These are phyloP conservation scores for Lactifluus rugatus DNA, from an alignment of 768 basidiomycete genomes.

Conservation along the genomic window DNA sequence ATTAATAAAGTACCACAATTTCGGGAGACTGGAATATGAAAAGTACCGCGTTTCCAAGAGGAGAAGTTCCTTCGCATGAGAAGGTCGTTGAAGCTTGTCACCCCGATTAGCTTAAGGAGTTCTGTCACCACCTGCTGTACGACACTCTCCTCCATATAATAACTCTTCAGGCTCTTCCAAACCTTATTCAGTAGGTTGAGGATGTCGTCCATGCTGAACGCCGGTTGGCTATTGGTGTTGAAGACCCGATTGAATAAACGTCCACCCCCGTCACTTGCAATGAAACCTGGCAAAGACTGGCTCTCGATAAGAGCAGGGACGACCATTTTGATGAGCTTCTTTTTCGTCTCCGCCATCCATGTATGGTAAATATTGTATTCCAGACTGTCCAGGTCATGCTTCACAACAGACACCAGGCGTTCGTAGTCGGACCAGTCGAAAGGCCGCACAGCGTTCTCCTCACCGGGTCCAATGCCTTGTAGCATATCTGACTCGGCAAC, in stretches of 20 bases:
- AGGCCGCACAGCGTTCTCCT: conserved; percentile 81
- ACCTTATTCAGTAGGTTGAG: conserved; percentile 94
- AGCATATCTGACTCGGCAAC: conserved; percentile 99
- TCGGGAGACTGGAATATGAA: not conserved
- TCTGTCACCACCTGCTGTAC: conserved; percentile 94
- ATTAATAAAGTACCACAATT: not conserved
- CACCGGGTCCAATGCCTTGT: conserved; percentile 94
- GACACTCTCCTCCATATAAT: conserved; percentile 96
- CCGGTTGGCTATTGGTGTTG: conserved; percentile 75
- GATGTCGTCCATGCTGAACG: conserved; percentile 98
- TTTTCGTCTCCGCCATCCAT: conserved; percentile 98
- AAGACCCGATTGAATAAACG: conserved; percentile 90
- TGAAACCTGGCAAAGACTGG: conserved; percentile 95
- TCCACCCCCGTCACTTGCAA: conserved; percentile 87
- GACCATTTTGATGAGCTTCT: conserved; percentile 92
- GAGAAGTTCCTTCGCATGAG: conserved; percentile 98
- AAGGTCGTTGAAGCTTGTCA: conserved; percentile 96
- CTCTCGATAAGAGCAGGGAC: conserved; percentile 98
- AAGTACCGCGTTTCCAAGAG: conserved; percentile 96
- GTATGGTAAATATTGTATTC: conserved; percentile 99
- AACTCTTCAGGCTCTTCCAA: conserved; percentile 96
- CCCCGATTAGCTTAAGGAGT: conserved; percentile 89
- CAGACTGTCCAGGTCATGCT: conserved; percentile 94
- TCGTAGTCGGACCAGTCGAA: conserved; percentile 98
- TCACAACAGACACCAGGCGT: conserved; percentile 92